Evolutionary conservation across 805 yeast species (phyloP).

Genomic region (Nakazawaea siamensis): DNA sequence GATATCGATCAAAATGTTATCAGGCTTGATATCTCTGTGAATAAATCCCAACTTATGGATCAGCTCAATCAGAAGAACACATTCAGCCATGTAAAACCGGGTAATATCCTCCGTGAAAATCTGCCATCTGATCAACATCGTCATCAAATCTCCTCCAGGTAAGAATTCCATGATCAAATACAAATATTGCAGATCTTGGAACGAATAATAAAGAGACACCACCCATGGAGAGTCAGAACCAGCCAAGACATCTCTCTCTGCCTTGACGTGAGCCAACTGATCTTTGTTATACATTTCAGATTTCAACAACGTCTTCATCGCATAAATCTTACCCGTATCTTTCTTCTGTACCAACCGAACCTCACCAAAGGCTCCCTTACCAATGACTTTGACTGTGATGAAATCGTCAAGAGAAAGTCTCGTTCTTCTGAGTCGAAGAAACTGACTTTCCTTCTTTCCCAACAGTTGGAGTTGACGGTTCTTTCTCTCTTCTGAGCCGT

Average conservation of each 20-base stretch:
- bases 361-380: constrained; percentile 98
- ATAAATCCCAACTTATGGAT: constrained; percentile 89
- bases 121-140: constrained; percentile 93
- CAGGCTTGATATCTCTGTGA: constrained; percentile 97
- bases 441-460: constrained; percentile 86
- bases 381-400: constrained; percentile 80
- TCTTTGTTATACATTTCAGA: constrained; percentile 93
- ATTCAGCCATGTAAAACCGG: constrained; percentile 91
- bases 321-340: constrained; percentile 88
- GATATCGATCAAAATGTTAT: constrained; percentile 67
- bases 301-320: constrained; percentile 88
- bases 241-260: constrained; percentile 92
- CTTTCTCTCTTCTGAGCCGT: constrained; percentile 78
- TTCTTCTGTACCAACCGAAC: constrained; percentile 88
- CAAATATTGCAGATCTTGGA: constrained; percentile 69
- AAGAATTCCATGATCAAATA: constrained; percentile 75
- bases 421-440: constrained; percentile 77
- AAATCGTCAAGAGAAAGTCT: constrained; percentile 77
- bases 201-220: constrained; percentile 72
- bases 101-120: constrained; percentile 90
- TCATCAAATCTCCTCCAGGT: constrained; percentile 88
- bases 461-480: constrained; percentile 73
- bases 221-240: constrained; percentile 88
- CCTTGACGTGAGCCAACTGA: constrained; percentile 90
- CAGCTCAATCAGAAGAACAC: constrained; percentile 91